Conservation (phyloP, 495 filamentous ascomycete genomes). For the Penicillium canariense region DNA sequence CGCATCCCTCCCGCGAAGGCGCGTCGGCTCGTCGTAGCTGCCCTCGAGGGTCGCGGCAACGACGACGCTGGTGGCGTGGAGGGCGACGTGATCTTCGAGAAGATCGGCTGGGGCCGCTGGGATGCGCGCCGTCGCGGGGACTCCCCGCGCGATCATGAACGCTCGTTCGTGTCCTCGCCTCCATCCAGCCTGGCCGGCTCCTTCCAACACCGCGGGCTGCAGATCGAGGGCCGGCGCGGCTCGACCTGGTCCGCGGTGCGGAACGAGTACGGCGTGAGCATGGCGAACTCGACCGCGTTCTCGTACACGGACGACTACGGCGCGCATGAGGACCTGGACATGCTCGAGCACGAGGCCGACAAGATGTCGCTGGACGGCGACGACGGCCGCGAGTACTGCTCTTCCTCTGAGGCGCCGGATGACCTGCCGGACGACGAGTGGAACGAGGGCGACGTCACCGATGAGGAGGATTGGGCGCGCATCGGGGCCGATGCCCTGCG, state of each 20-base stretch:
- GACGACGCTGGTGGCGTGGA: conserved; percentile 61
- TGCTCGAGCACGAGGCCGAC: conserved; percentile 86
- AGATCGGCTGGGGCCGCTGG: conserved; percentile 97
- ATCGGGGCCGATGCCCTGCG: conserved; percentile 85
- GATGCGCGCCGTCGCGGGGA: conserved; percentile 75
- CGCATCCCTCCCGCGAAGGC: conserved; percentile 90
- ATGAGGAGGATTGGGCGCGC: conserved; percentile 95
- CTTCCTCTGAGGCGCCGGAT: conserved; percentile 70
- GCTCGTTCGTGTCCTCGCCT: conserved; percentile 33
- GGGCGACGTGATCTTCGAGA: conserved; percentile 86
- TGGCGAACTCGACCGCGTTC: conserved; percentile 68
- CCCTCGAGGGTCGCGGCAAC: conserved; percentile 71
- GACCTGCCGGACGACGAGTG: conserved; percentile 61
- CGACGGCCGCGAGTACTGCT: conserved; percentile 58
- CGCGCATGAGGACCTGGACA: conserved; percentile 52
- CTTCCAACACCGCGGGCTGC: conserved; percentile 55
- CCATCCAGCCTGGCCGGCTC: conserved; percentile 54
- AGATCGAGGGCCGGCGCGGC: conserved; percentile 49
- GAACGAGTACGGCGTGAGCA: conserved; percentile 57
- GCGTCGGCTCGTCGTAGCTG: conserved; percentile 79
- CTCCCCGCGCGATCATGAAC: conserved; percentile 46
- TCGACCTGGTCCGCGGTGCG: conserved; percentile 50
- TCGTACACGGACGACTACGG: conserved; percentile 65
- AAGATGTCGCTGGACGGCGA: conserved; percentile 92
- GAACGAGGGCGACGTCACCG: conserved; percentile 81